Base-by-base conservation (phyloP, 257 asterid species). In the Knoxia roxburghii region DNA sequence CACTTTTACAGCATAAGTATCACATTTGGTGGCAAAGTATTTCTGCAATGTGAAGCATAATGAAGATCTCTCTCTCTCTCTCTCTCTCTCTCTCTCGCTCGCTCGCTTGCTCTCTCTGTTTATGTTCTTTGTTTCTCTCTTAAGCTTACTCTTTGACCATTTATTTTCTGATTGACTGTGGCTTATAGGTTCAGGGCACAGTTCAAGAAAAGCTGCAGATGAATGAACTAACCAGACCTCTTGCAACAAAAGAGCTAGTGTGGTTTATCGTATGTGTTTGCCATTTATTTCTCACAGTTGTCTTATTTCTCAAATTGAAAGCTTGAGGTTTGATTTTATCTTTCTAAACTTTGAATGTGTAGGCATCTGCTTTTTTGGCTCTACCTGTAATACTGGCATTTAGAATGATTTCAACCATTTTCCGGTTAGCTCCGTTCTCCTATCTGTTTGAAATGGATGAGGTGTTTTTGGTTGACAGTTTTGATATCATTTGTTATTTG, bases 351-450 rank as follows among this genome's bases (percentile, higher is more conserved):
- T 46, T 62, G 27, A 69, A 30, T 74, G 72, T 70, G 66, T 68
- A 89, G 95, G 97, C 97, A 64, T 89, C 97, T 9, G 89, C 85
- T 0, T 59, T 89, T 29, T 82, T 87, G 83, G 97, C 94, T 70
- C 68, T 89, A 79, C 97, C 97, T 1, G 39, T 82, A 77, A 67
- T 87, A 6, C 41, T 83, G 70, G 71, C 82, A 43, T 70, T 76
- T 74, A 87, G 76, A 69, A 26, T 81, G 40, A 76, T 65, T 30
- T 81, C 88, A 21, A 74, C 85, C 51, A 40, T 78, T 74, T 83
- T 80, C 78, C 7, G 94, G 95, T 89, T 60, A 81, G 95, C 80
- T 55, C 56, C 40, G 53, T 64, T 50, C 20, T 29, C 24, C 48
- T 37, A 20, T 70, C 50, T 54, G 68, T 11, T 48, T 64, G 33